Conservation (phyloP, 805 yeast species). For the Kazachstania bromeliacearum region DNA sequence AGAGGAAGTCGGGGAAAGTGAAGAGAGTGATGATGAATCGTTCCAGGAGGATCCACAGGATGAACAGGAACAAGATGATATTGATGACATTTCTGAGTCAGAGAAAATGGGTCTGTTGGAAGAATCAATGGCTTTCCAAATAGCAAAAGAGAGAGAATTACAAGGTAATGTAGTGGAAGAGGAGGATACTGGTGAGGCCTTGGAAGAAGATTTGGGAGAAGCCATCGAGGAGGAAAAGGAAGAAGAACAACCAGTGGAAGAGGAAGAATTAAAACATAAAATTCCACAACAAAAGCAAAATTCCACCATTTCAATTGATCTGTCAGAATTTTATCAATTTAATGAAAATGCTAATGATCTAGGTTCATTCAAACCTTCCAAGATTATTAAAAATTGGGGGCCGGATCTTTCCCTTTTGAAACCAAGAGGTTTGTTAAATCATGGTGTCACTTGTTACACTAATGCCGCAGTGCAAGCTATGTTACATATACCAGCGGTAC, state of each 20-base stretch:
- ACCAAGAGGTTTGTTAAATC: slow-evolving; percentile 71
- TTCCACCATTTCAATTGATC: neutral
- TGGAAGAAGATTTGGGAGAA: slow-evolving; percentile 16
- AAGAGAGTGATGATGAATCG: neutral
- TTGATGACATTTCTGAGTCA: slow-evolving; percentile 24
- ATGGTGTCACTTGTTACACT: slow-evolving; percentile 95
- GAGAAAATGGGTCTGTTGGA: slow-evolving; percentile 21
- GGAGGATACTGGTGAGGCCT: slow-evolving; percentile 13
- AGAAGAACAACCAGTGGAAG: slow-evolving; percentile 23
- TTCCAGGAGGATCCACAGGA: neutral
- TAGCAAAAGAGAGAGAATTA: slow-evolving; percentile 10
- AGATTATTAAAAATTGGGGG: slow-evolving; percentile 66
- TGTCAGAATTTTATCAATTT: slow-evolving; percentile 45
- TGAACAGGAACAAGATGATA: slow-evolving; percentile 13
- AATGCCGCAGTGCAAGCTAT: slow-evolving; percentile 89
- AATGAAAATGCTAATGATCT: slow-evolving; percentile 50
- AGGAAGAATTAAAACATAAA: slow-evolving; percentile 27
- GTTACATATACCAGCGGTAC: slow-evolving; percentile 84
- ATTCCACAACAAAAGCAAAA: slow-evolving; percentile 9
- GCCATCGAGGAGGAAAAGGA: slow-evolving; percentile 29
- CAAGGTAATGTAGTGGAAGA: slow-evolving; percentile 1
- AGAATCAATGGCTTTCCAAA: slow-evolving; percentile 15
- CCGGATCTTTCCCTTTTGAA: slow-evolving; percentile 36
- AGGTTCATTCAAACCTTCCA: slow-evolving; percentile 51
- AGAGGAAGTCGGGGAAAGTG: neutral